Percentiles rank a stretch among this genome's conserved stretches.
phyloP scores from a whole-genome alignment of 129 eudicot genomes.

The Deinandra increscens region DNA sequence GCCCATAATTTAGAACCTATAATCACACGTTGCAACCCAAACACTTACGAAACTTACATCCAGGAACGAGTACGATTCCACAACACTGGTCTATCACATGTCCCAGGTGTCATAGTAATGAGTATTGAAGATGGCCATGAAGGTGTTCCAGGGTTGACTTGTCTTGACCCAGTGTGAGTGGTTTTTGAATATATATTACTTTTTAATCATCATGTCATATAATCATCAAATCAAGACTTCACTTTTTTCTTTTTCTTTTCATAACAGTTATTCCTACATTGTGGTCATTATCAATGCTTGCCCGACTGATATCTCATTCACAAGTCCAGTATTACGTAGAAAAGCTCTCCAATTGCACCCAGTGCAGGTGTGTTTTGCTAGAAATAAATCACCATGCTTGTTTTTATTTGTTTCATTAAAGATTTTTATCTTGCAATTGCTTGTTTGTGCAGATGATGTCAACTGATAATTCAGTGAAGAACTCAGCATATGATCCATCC shows the following conservation, averaged over 20 bases:
- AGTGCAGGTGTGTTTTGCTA: conserved; percentile 52
- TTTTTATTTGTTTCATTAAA: conserved; percentile 1
- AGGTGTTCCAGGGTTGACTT: conserved; percentile 65
- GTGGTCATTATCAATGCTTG: conserved; percentile 61
- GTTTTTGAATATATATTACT: not conserved
- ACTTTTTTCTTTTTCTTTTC: not conserved
- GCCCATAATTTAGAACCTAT: not conserved
- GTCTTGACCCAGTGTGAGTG: conserved; percentile 73
- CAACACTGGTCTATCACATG: conserved; percentile 66
- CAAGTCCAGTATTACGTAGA: conserved; percentile 45
- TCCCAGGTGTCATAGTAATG: conserved; percentile 92
- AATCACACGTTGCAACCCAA: not conserved
- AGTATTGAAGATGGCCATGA: conserved; percentile 85
- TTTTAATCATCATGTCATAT: conserved; percentile 1
- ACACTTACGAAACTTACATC: not conserved
- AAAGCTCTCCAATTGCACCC: conserved; percentile 69
- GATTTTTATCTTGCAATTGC: not conserved
- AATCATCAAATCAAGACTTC: conserved; percentile 11
- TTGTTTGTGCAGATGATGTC: conserved; percentile 58
- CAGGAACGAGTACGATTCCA: conserved; percentile 88
- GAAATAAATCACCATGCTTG: conserved; percentile 2
- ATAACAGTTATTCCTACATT: conserved; percentile 65
- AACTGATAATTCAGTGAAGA: conserved; percentile 59
- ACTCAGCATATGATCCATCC: conserved; percentile 57
- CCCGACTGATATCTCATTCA: conserved; percentile 59